These are phyloP conservation scores for Naganishia sp. DNA, from an alignment of 1,284 basidiomycete species.

Conservation along the genomic window DNA sequence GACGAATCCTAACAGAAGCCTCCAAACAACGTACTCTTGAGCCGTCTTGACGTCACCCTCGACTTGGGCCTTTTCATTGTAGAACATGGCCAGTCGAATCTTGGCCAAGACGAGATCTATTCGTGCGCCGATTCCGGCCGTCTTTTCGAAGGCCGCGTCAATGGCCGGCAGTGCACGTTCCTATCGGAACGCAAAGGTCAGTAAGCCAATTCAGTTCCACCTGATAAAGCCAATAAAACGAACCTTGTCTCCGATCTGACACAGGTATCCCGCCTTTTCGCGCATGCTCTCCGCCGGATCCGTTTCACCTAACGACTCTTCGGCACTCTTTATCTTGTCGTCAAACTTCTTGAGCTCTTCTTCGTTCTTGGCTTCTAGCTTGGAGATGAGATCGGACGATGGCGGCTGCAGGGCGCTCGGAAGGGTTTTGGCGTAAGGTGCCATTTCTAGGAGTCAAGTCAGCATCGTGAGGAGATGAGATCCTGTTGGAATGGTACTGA, in stretches of 20 bases:
- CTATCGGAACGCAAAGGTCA: conserved; percentile 48
- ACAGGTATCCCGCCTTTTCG: conserved; percentile 82
- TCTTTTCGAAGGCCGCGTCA: conserved; percentile 84
- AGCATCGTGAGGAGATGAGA: not conserved
- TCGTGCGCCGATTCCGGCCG: conserved; percentile 84
- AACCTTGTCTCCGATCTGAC: conserved; percentile 89
- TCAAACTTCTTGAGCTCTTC: conserved; percentile 76
- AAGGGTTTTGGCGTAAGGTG: conserved; percentile 64
- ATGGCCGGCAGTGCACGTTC: conserved; percentile 76
- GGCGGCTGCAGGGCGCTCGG: conserved; percentile 45
- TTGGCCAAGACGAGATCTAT: conserved; percentile 91
- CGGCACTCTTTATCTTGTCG: conserved; percentile 76
- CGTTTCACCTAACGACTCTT: conserved; percentile 89
- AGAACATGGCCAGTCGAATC: conserved; percentile 89
- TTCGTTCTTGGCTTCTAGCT: conserved; percentile 73
- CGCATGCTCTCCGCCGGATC: conserved; percentile 87
- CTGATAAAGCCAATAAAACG: conserved; percentile 31
- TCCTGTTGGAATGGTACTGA: conserved; percentile 52
- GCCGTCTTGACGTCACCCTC: conserved; percentile 74
- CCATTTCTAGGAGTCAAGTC: conserved; percentile 66
- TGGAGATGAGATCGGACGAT: conserved; percentile 65
- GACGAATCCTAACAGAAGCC: not conserved
- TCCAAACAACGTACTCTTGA: conserved; percentile 62
- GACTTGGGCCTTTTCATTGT: conserved; percentile 75
- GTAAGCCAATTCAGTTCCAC: too few species aligned